Percentiles rank a stretch among this genome's conserved stretches.
Evolutionary conservation across 495 filamentous ascomycete genomes (phyloP).

Genomic region (Collariella sp.): DNA sequence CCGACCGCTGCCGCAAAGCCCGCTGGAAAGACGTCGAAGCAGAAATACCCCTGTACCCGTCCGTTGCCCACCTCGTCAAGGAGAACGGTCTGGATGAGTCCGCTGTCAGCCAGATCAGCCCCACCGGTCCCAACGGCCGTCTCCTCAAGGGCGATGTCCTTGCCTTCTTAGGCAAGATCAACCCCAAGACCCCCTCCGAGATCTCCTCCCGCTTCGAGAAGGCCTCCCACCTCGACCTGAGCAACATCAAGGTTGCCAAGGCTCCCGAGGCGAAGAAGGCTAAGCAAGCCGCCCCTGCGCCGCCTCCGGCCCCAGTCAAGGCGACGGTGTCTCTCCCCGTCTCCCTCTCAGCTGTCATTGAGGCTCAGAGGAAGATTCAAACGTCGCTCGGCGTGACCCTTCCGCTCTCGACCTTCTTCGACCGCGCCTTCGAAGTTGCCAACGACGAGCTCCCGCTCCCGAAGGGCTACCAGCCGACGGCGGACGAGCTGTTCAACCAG

Average conservation of each 20-base stretch:
- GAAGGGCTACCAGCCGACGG: slow-evolving; percentile 49
- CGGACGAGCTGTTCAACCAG: slow-evolving; percentile 81
- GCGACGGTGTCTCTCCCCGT: slow-evolving; percentile 59
- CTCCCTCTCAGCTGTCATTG: slow-evolving; percentile 65
- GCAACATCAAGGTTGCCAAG: slow-evolving; percentile 78
- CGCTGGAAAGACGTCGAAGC: slow-evolving; percentile 48
- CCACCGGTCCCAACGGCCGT: slow-evolving; percentile 80
- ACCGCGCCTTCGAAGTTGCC: slow-evolving; percentile 71
- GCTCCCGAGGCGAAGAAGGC: slow-evolving; percentile 45
- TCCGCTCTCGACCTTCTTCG: slow-evolving; percentile 79
- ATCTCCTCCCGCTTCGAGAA: slow-evolving; percentile 62
- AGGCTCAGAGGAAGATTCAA: slow-evolving; percentile 72
- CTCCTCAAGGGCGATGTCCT: slow-evolving; percentile 94
- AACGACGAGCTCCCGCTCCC: slow-evolving; percentile 75
- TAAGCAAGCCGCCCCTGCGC: slow-evolving; percentile 35
- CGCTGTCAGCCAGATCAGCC: slow-evolving; percentile 68
- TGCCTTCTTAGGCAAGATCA: slow-evolving; percentile 73
- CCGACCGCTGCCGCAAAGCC: slow-evolving; percentile 32
- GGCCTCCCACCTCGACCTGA: slow-evolving; percentile 78
- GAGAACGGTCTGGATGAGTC: slow-evolving; percentile 62
- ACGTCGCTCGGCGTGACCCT: slow-evolving; percentile 65
- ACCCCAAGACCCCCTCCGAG: slow-evolving; percentile 57
- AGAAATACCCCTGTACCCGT: slow-evolving; percentile 79
- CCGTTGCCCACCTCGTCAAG: slow-evolving; percentile 72
- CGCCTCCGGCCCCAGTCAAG: slow-evolving; percentile 38